phyloP scores from a whole-genome alignment of 805 yeast genomes.

The Kodamaea restingae region DNA sequence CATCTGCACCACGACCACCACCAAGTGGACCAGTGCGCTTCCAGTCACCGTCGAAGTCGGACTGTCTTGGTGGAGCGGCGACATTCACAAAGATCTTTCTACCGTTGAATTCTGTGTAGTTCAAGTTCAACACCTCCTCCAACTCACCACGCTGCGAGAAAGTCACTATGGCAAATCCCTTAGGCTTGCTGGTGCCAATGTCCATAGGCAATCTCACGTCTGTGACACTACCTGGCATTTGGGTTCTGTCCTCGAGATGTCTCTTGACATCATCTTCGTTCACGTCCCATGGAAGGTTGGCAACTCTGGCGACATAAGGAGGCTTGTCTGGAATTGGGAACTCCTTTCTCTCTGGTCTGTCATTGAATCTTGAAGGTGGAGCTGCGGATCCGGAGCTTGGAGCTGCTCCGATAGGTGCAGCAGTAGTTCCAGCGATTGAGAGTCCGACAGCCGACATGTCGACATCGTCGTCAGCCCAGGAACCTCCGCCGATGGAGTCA shows the following conservation, averaged over 20 bases:
- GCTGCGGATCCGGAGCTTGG: slow-evolving; percentile 4
- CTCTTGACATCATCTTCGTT: slow-evolving; percentile 59
- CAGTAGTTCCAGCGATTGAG: slow-evolving; percentile 30
- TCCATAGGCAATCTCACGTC: slow-evolving; percentile 75
- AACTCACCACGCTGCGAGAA: slow-evolving; percentile 43
- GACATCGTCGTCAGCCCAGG: slow-evolving; percentile 85
- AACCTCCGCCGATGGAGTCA: slow-evolving; percentile 64
- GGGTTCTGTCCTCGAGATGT: slow-evolving; percentile 58
- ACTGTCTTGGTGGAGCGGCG: slow-evolving; percentile 53
- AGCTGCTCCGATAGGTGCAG: slow-evolving; percentile 16
- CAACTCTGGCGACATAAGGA: slow-evolving; percentile 87
- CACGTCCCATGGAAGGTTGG: slow-evolving; percentile 80
- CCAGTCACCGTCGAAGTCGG: slow-evolving; percentile 46
- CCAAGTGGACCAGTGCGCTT: slow-evolving; percentile 12
- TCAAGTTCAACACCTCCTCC: slow-evolving; percentile 49
- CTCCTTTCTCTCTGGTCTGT: slow-evolving; percentile 55
- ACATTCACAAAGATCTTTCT: slow-evolving; percentile 52
- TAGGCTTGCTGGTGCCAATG: slow-evolving; percentile 54
- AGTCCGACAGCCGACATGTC: slow-evolving; percentile 64
- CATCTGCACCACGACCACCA: slow-evolving; percentile 22
- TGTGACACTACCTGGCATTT: slow-evolving; percentile 47
- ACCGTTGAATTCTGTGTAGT: slow-evolving; percentile 42
- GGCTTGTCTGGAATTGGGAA: slow-evolving; percentile 87
- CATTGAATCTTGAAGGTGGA: slow-evolving; percentile 23
- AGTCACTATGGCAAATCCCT: slow-evolving; percentile 54